Conservation (phyloP, 306 rosid genomes). For the Quillaja saponaria region DNA sequence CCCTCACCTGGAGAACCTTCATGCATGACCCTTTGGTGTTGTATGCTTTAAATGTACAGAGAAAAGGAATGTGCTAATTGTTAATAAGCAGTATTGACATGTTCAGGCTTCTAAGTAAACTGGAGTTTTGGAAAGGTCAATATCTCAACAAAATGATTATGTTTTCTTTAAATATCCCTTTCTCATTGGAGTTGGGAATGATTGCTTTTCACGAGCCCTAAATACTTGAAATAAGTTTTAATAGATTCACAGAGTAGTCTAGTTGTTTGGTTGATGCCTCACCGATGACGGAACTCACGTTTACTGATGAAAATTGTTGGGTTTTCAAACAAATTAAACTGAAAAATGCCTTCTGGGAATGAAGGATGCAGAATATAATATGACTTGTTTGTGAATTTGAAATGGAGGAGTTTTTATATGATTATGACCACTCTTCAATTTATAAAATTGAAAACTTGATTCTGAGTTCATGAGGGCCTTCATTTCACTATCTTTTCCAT, state of each 20-base stretch:
- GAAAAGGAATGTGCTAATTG: slow-evolving; percentile 1
- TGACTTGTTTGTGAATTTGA: slow-evolving; percentile 5
- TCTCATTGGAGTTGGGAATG: not conserved
- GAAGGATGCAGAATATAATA: not conserved
- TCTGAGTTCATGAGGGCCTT: not conserved
- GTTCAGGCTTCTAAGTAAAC: not conserved
- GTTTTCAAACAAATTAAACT: not conserved
- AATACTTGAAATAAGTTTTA: not conserved
- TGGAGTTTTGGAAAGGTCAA: not conserved
- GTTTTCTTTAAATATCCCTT: slow-evolving; percentile 1
- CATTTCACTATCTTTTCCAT: slow-evolving; percentile 1
- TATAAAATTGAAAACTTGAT: not conserved
- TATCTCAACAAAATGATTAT: not conserved
- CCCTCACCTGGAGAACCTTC: not conserved
- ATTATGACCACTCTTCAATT: slow-evolving; percentile 2
- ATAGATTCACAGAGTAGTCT: not conserved
- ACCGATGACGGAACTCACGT: not conserved
- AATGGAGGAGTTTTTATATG: not conserved
- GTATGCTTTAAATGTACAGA: slow-evolving; percentile 5
- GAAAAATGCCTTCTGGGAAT: too few species aligned
- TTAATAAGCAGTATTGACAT: not conserved
- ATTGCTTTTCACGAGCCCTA: slow-evolving; percentile 13
- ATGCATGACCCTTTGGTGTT: not conserved
- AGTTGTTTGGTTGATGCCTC: not conserved
- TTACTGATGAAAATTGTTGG: not conserved